Percentiles rank a stretch among this genome's conserved stretches.
phyloP scores from a whole-genome alignment of 2,329 filamentous ascomycete species.

The Epicoccum nigrum region DNA sequence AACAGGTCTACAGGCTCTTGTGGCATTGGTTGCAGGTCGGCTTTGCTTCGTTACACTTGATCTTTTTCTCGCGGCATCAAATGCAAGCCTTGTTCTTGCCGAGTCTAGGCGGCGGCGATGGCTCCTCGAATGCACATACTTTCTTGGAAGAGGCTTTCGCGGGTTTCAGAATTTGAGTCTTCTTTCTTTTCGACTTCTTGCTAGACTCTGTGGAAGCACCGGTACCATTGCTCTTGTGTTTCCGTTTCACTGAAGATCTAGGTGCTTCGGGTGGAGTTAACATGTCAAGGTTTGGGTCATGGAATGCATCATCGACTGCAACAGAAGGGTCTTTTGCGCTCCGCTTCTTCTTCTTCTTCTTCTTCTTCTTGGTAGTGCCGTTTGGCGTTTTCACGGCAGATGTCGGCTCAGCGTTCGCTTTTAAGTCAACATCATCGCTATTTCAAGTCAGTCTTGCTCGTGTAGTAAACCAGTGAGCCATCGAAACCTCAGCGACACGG shows the following conservation, averaged over 20 bases:
- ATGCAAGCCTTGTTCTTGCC: slow-evolving; percentile 27
- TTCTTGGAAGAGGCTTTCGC: slow-evolving; percentile 11
- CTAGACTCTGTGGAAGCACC: background rate
- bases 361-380: slow-evolving; percentile 22
- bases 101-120: slow-evolving; percentile 14
- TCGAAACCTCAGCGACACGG: background rate
- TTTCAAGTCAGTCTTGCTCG: background rate
- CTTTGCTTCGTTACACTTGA: slow-evolving; percentile 40
- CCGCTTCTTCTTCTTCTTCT: slow-evolving; percentile 29
- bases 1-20: slow-evolving; percentile 37
- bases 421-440: background rate
- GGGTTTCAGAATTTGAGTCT: slow-evolving; percentile 15
- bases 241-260: slow-evolving; percentile 27
- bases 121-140: slow-evolving; percentile 11
- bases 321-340: slow-evolving; percentile 19
- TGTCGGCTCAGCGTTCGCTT: background rate
- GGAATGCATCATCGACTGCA: slow-evolving; percentile 18
- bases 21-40: slow-evolving; percentile 41
- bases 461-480: no score
- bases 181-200: slow-evolving; percentile 22
- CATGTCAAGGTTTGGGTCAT: slow-evolving; percentile 26
- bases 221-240: slow-evolving; percentile 25
- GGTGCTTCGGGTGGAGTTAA: slow-evolving; percentile 28
- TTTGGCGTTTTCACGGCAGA: background rate
- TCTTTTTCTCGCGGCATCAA: slow-evolving; percentile 35